phyloP scores from a whole-genome alignment of 23 red algal genomes.

The Gracilaria gracilis region DNA sequence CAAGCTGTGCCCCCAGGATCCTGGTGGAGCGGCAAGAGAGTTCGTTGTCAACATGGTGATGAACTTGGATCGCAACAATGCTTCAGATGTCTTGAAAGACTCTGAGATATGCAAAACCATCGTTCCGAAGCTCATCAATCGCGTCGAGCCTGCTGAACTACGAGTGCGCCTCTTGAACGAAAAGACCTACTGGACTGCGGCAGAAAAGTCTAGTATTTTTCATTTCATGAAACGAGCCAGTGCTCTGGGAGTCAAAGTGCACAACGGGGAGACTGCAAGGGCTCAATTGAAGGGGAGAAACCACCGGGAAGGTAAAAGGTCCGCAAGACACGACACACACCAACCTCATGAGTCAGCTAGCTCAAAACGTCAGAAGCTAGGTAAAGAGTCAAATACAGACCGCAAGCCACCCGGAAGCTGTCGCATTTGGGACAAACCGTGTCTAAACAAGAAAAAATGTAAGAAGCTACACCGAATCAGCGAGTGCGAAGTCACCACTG shows the following conservation, averaged over 20 bases:
- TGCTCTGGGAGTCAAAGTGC: background rate
- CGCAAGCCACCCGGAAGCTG: background rate
- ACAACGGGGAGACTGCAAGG: background rate
- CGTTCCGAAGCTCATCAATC: too few relatives aligned
- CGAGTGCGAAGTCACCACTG: background rate
- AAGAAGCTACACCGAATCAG: background rate
- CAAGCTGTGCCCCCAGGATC: background rate
- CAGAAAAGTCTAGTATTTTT: too few relatives aligned
- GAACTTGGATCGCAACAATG: conserved; percentile 46
- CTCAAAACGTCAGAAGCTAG: background rate
- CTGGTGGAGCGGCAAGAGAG: conserved; percentile 10
- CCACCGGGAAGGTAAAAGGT: background rate
- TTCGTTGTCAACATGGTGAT: conserved; percentile 31
- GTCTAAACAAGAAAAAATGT: conserved; percentile 3
- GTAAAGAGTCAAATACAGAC: too few relatives aligned
- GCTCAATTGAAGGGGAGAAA: background rate
- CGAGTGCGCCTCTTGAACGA: background rate
- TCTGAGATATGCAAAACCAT: background rate
- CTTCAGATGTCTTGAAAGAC: conserved; percentile 8
- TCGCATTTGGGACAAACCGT: background rate
- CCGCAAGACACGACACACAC: background rate
- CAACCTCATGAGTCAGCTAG: background rate
- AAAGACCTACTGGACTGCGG: too few relatives aligned
- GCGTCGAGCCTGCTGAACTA: conserved; percentile 11
- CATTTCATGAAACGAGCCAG: too few relatives aligned